Evolutionary conservation across 306 rosid genomes (phyloP).

Genomic region (Nissolia schottii): DNA sequence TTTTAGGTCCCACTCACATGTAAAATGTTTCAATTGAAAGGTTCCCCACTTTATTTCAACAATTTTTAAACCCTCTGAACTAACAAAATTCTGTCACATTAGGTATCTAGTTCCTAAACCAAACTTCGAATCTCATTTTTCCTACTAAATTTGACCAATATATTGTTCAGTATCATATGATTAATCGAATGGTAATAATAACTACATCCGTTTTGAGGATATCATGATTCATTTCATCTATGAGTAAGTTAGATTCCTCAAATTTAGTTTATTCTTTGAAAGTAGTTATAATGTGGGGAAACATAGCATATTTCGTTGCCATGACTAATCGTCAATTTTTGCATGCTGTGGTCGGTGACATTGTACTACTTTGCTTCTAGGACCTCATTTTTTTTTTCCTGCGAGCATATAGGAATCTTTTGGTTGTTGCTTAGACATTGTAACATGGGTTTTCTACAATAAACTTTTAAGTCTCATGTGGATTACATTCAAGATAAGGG

Average conservation of each 20-base stretch:
- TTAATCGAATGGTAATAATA: constrained; percentile 28
- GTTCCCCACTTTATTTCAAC: constrained; percentile 3
- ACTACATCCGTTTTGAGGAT: not conserved
- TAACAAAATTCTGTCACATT: not conserved
- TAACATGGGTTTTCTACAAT: not conserved
- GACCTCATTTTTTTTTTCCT: constrained; percentile 9
- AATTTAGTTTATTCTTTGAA: constrained; percentile 12
- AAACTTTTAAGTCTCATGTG: not conserved
- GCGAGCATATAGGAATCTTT: not conserved
- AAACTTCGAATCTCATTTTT: constrained; percentile 2
- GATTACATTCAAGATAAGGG: not conserved
- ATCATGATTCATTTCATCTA: constrained; percentile 26
- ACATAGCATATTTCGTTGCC: constrained; percentile 3
- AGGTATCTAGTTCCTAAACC: constrained; percentile 32
- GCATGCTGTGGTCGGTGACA: not conserved
- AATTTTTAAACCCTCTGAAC: not conserved
- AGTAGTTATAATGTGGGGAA: not conserved
- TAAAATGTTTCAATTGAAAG: constrained; percentile 21
- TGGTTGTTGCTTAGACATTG: constrained; percentile 2
- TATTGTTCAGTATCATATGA: constrained; percentile 1
- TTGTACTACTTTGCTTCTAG: not conserved
- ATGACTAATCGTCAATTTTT: not conserved
- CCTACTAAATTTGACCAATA: constrained; percentile 26
- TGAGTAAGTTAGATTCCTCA: constrained; percentile 13
- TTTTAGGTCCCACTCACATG: constrained; percentile 17